phyloP scores from a whole-genome alignment of 2,329 filamentous ascomycete genomes.

The Cladosporium sp. region DNA sequence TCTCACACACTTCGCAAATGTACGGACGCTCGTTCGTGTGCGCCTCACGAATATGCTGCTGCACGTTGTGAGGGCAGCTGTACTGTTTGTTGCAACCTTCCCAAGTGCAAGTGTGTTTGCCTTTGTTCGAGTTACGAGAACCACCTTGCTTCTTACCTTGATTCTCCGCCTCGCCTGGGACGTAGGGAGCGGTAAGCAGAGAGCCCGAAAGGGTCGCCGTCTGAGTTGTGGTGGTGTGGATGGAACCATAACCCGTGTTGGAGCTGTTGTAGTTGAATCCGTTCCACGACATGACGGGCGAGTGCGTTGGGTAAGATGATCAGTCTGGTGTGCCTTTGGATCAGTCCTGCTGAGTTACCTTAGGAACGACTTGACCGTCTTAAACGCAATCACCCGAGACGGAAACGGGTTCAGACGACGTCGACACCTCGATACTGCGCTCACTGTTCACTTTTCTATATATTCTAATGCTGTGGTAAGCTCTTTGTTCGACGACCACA shows the following conservation, averaged over 20 bases:
- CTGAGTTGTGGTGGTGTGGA: not conserved
- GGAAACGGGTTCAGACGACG: not conserved
- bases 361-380: too few relatives aligned
- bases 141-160: not conserved
- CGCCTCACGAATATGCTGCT: conserved; percentile 19
- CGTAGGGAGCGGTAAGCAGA: not conserved
- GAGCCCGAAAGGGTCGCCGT: not conserved
- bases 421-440: not conserved
- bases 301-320: too few relatives aligned
- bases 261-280: too few relatives aligned
- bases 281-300: too few relatives aligned
- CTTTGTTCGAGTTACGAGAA: not conserved
- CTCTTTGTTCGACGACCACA: not conserved
- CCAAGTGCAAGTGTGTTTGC: conserved; percentile 16
- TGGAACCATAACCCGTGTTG: not conserved
- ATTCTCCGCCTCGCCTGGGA: not conserved
- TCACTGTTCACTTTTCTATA: not conserved
- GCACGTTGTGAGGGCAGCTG: conserved; percentile 15
- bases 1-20: conserved; percentile 16
- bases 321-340: too few relatives aligned
- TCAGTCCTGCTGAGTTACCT: too few relatives aligned
- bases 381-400: too few relatives aligned
- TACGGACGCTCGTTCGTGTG: conserved; percentile 18
- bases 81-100: conserved; percentile 13
- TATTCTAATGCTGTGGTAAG: not conserved